A percentile compares a stretch with the other conserved stretches of the same genome.
These are phyloP conservation scores for Acanthamoeba polyphaga DNA, from an alignment of 208 protist species.

Conservation along the genomic window DNA sequence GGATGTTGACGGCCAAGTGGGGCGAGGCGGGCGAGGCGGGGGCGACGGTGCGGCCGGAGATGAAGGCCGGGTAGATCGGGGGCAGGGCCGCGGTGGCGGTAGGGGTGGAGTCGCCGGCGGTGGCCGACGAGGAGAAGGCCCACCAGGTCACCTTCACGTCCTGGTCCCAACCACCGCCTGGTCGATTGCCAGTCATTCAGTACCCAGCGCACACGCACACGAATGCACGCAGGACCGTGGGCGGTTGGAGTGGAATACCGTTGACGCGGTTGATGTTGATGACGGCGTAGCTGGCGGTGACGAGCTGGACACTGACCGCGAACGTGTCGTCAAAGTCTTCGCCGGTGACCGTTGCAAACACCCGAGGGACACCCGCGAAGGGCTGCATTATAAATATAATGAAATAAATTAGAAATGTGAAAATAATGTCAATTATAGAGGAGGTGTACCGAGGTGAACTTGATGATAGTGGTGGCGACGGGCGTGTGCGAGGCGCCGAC, in stretches of 20 bases:
- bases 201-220: background rate
- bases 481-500: background rate
- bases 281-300: background rate
- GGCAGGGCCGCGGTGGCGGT: background rate
- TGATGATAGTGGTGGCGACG: background rate
- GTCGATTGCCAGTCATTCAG: too few relatives aligned
- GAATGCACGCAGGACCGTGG: background rate
- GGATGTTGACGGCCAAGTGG: background rate
- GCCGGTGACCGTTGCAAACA: background rate
- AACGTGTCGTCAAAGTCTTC: background rate
- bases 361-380: background rate
- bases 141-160: background rate
- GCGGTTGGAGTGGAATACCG: background rate
- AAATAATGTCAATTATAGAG: too few relatives aligned
- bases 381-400: background rate
- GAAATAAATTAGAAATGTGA: too few relatives aligned
- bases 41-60: background rate
- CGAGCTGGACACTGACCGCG: background rate
- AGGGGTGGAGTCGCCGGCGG: background rate
- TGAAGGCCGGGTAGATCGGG: background rate
- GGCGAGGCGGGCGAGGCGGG: background rate
- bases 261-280: constrained; percentile 18
- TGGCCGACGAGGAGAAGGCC: constrained; percentile 1
- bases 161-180: background rate
- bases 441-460: background rate